phyloP scores from a whole-genome alignment of 129 eudicot species.

The Arctium minus region DNA sequence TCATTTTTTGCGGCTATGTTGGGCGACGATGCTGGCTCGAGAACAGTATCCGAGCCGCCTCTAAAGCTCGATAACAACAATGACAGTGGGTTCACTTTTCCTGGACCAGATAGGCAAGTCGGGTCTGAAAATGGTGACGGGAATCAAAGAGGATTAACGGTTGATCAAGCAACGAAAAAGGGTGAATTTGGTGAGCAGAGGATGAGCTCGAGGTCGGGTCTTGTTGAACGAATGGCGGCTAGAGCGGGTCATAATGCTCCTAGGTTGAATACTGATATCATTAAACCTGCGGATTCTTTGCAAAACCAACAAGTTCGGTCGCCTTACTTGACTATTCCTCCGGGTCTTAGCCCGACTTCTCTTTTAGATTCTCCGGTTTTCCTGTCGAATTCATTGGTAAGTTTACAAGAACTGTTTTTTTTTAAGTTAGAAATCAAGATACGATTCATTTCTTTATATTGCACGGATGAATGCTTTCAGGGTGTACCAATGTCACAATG shows the following conservation, averaged over 20 bases:
- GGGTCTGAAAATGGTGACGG: slow-evolving; percentile 25
- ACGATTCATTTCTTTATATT: background rate
- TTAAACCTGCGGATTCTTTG: slow-evolving; percentile 41
- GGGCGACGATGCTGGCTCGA: slow-evolving; percentile 43
- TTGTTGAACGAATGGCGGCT: slow-evolving; percentile 74
- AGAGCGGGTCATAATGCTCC: slow-evolving; percentile 86
- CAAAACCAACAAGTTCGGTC: slow-evolving; percentile 47
- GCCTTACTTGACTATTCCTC: slow-evolving; percentile 57
- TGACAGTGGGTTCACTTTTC: slow-evolving; percentile 32
- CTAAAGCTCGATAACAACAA: slow-evolving; percentile 22
- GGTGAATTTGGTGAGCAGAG: slow-evolving; percentile 46
- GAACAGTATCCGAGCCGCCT: slow-evolving; percentile 32
- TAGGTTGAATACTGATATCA: slow-evolving; percentile 65
- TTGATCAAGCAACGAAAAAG: slow-evolving; percentile 29
- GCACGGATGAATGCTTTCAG: background rate
- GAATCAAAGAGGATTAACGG: slow-evolving; percentile 17
- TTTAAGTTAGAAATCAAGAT: background rate
- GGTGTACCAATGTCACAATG: background rate
- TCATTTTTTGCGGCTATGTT: slow-evolving; percentile 46
- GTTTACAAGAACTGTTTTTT: background rate
- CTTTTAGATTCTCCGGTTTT: slow-evolving; percentile 82
- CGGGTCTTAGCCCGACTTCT: slow-evolving; percentile 66
- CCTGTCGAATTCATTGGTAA: slow-evolving; percentile 75
- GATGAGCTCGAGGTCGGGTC: slow-evolving; percentile 49
- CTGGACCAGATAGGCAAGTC: slow-evolving; percentile 28